Conservation (phyloP, 441 rosid species). For the Croton laevigatus region DNA sequence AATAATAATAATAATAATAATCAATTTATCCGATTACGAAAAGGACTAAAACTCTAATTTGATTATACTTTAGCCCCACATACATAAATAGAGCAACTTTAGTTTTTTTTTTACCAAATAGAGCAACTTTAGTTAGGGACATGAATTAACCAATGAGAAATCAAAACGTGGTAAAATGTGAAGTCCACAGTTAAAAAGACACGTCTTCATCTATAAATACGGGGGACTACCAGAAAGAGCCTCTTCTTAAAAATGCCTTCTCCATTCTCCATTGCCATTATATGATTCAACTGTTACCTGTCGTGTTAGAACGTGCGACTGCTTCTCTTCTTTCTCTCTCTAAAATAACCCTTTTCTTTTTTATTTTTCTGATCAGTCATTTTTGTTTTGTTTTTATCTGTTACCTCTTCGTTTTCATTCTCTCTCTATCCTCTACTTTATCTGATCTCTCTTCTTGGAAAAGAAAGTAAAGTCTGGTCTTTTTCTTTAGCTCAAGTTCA, state of each 20-base stretch:
- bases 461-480: slow-evolving; percentile 45
- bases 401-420: slow-evolving; percentile 13
- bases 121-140: no score
- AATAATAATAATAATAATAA: no score
- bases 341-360: background rate
- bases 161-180: slow-evolving; percentile 25
- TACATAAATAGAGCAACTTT: no score
- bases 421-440: slow-evolving; percentile 10
- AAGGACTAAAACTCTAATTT: no score
- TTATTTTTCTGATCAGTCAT: background rate
- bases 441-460: slow-evolving; percentile 4
- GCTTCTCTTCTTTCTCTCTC: background rate
- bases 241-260: no score
- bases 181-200: slow-evolving; percentile 24
- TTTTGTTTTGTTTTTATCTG: background rate
- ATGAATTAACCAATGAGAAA: slow-evolving; percentile 19
- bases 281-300: slow-evolving; percentile 25
- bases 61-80: no score
- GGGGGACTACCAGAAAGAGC: background rate
- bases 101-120: no score
- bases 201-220: slow-evolving; percentile 15
- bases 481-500: slow-evolving; percentile 27
- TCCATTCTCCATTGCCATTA: background rate
- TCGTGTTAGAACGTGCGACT: slow-evolving; percentile 28
- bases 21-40: no score